These are phyloP conservation scores for Fraxinus quadrangulata DNA, from an alignment of 257 asterid genomes.

Conservation along the genomic window DNA sequence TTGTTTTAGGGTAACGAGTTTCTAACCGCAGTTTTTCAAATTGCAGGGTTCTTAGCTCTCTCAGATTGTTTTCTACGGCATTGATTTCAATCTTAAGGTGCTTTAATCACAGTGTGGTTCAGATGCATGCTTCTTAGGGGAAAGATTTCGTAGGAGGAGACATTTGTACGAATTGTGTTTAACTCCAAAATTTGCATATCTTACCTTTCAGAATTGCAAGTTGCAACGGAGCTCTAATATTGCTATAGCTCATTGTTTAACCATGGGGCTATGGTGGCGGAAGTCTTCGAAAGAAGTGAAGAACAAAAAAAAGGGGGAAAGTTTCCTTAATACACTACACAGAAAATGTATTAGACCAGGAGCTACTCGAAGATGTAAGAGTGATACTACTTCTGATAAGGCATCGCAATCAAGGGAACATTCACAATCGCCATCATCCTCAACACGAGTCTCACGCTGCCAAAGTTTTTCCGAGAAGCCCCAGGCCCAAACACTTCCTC, in stretches of 20 bases:
- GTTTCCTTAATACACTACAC: slow-evolving; percentile 39
- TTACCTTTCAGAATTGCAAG: neutral
- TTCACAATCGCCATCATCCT: slow-evolving; percentile 40
- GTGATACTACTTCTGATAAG: slow-evolving; percentile 35
- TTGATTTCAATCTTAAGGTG: slow-evolving; percentile 4
- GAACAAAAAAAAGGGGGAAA: slow-evolving; percentile 36
- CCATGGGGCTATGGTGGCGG: slow-evolving; percentile 57
- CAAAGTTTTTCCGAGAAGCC: slow-evolving; percentile 40
- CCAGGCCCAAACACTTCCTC: slow-evolving; percentile 59
- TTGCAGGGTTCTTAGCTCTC: slow-evolving; percentile 21
- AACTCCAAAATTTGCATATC: slow-evolving; percentile 1
- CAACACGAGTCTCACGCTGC: slow-evolving; percentile 35
- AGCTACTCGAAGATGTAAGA: slow-evolving; percentile 37
- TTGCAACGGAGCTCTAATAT: slow-evolving; percentile 17
- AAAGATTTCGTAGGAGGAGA: slow-evolving; percentile 5
- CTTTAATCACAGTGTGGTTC: neutral
- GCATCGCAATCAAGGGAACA: slow-evolving; percentile 35
- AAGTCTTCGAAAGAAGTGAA: slow-evolving; percentile 49
- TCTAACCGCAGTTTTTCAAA: slow-evolving; percentile 15
- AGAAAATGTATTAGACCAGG: slow-evolving; percentile 41
- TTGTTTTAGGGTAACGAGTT: slow-evolving; percentile 7
- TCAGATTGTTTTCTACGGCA: neutral
- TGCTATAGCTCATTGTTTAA: slow-evolving; percentile 20
- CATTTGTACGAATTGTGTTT: slow-evolving; percentile 3
- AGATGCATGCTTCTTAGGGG: neutral